phyloP scores from a whole-genome alignment of 2,329 filamentous ascomycete species.

The Dactylellina parvicollis region DNA sequence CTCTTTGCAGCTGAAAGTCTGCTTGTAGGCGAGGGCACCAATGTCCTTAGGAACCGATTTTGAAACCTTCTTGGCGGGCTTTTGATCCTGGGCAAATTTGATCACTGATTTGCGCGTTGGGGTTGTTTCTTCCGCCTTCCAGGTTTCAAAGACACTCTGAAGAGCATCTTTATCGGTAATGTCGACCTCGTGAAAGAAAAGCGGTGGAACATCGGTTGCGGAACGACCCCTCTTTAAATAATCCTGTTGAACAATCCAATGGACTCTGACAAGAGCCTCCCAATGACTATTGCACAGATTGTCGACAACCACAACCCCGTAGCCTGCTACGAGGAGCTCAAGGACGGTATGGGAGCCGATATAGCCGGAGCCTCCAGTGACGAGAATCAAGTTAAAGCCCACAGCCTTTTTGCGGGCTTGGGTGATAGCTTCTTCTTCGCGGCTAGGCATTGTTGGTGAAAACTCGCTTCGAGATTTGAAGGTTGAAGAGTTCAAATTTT shows the following conservation, averaged over 20 bases:
- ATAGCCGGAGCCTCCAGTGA: slow-evolving; percentile 68
- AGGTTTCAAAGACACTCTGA: slow-evolving; percentile 56
- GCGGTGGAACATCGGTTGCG: slow-evolving; percentile 54
- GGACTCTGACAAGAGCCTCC: slow-evolving; percentile 55
- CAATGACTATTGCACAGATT: slow-evolving; percentile 64
- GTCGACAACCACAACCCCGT: slow-evolving; percentile 67
- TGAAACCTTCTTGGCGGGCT: slow-evolving; percentile 15
- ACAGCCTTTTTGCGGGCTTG: slow-evolving; percentile 30
- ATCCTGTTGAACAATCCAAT: slow-evolving; percentile 55
- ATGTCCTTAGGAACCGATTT: slow-evolving; percentile 61
- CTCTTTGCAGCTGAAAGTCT: slow-evolving; percentile 60
- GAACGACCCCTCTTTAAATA: slow-evolving; percentile 31
- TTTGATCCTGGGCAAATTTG: slow-evolving; percentile 33
- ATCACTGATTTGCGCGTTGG: slow-evolving; percentile 19
- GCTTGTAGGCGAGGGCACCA: slow-evolving; percentile 59
- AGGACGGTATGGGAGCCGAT: slow-evolving; percentile 69
- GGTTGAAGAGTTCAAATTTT: neutral
- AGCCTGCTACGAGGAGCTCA: slow-evolving; percentile 67
- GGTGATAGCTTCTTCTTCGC: slow-evolving; percentile 37
- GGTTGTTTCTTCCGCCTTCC: slow-evolving; percentile 18
- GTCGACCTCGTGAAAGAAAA: slow-evolving; percentile 58
- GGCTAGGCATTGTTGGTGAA: slow-evolving; percentile 39
- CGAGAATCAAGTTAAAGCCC: slow-evolving; percentile 61
- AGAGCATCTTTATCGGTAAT: slow-evolving; percentile 57
- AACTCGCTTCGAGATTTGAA: neutral